Base-by-base conservation (phyloP, 768 basidiomycete species). In the Trametes villosa region DNA sequence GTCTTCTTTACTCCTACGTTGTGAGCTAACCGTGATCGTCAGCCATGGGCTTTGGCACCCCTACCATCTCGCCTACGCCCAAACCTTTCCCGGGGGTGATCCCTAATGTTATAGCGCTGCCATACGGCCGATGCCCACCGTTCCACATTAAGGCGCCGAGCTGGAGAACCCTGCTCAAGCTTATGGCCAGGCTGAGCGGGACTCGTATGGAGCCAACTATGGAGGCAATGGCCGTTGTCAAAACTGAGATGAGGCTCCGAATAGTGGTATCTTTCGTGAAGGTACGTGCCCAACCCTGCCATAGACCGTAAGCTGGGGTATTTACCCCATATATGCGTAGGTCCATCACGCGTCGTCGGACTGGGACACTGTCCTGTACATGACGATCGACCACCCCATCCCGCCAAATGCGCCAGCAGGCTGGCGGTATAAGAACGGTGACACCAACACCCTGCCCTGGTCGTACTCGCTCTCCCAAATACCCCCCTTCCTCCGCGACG, bases 261-360 rank as follows among this genome's bases (percentile, higher is more conserved):
- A 86, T 86, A 0, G 88, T 93, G 0, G 74, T 94, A 56, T 91
- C 93, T 67, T 91, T 93, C 67, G 79, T 91, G 50, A 89, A 86
- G 79, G 91, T 90, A 65, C 53, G 81, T 15, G 12, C 17, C 22
- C 9, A 9, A 56, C n/a, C 34, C 5, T 29, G 11, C 12, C 26
- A 26, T 31, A 60, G 63, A 45, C 62, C 45, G 29, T 13, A 18
- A 12, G 20, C 18, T 27, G 20, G 17, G 2, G 6, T n/a, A n/a
- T 40, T 67, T 40, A 67, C 30, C 26, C n/a, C n/a, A 9, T 17
- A 36, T 45, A 20, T 27, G n/a, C 13, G 26, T 56, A 92, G 89
- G 78, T 86, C 9, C 84, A 88, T 66, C 83, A 80, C 38, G 68
- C 78, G 20, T 80, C 86, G 0, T 67, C 74, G 5, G 83, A 86